phyloP scores from a whole-genome alignment of 768 basidiomycete genomes.

The Leccinum disarticulatum region DNA sequence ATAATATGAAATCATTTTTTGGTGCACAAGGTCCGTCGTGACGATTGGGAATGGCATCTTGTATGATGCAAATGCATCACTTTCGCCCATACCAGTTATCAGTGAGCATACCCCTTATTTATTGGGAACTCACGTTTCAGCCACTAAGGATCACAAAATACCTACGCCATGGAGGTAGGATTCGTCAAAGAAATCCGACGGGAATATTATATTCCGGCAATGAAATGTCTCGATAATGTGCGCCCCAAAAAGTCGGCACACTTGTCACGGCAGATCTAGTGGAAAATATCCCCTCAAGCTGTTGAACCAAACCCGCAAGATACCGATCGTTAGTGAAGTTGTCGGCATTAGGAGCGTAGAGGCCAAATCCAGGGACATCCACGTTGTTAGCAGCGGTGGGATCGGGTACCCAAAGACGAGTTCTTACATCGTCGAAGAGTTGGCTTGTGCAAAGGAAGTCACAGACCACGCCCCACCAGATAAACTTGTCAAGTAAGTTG shows the following conservation, averaged over 20 bases:
- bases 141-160: conserved; percentile 34
- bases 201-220: conserved; percentile 33
- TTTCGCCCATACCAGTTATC: conserved; percentile 4
- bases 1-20: conserved; percentile 21
- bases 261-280: conserved; percentile 33
- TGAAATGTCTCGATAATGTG: conserved; percentile 36
- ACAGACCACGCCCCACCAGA: conserved; percentile 43
- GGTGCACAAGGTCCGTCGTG: conserved; percentile 28
- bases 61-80: conserved; percentile 34
- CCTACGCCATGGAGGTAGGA: conserved; percentile 35
- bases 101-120: not conserved
- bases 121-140: conserved; percentile 31
- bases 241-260: conserved; percentile 17
- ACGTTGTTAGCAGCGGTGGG: conserved; percentile 15
- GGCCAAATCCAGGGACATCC: conserved; percentile 31
- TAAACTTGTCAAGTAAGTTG: conserved; percentile 49
- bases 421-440: conserved; percentile 40
- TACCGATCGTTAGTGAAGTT: conserved; percentile 14
- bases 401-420: conserved; percentile 34
- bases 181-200: conserved; percentile 30
- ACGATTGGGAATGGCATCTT: conserved; percentile 43
- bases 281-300: conserved; percentile 29
- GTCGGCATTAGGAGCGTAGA: conserved; percentile 20
- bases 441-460: conserved; percentile 11
- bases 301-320: conserved; percentile 20